Evolutionary conservation across 768 basidiomycete genomes (phyloP).

Genomic region (Naematelia aurantialba): DNA sequence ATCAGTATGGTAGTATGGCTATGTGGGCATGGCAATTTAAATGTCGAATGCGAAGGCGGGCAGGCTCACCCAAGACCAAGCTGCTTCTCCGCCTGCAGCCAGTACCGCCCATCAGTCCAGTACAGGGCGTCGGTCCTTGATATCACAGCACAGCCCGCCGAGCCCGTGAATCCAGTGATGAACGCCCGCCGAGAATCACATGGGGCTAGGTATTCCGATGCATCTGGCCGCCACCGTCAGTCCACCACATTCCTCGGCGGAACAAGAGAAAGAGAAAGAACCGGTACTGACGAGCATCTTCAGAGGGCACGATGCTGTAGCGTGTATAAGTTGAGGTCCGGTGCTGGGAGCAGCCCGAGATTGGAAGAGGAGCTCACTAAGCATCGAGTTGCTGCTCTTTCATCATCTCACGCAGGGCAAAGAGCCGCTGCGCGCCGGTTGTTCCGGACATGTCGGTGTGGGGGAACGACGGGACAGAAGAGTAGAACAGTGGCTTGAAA

Average conservation of each 20-base stretch:
- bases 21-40: no score
- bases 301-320: slow-evolving; percentile 76
- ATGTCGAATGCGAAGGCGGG: no score
- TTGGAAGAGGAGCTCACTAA: slow-evolving; percentile 44
- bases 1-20: neutral
- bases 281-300: slow-evolving; percentile 73
- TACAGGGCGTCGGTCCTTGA: slow-evolving; percentile 68
- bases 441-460: neutral
- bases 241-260: slow-evolving; percentile 1
- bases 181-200: slow-evolving; percentile 80
- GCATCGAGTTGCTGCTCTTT: slow-evolving; percentile 61
- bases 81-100: slow-evolving; percentile 85
- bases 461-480: neutral
- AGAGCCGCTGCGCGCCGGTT: slow-evolving; percentile 48
- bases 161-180: slow-evolving; percentile 91
- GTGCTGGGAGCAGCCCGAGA: neutral
- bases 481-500: no score
- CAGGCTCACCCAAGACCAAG: slow-evolving; percentile 60
- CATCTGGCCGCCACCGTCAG: slow-evolving; percentile 56
- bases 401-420: slow-evolving; percentile 68
- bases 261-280: neutral
- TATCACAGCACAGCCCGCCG: slow-evolving; percentile 83
- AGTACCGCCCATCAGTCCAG: slow-evolving; percentile 96
- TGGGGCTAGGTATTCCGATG: slow-evolving; percentile 79
- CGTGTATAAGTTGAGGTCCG: no score